phyloP scores from a whole-genome alignment of 306 rosid genomes.

The Erythrophleum fordii region DNA sequence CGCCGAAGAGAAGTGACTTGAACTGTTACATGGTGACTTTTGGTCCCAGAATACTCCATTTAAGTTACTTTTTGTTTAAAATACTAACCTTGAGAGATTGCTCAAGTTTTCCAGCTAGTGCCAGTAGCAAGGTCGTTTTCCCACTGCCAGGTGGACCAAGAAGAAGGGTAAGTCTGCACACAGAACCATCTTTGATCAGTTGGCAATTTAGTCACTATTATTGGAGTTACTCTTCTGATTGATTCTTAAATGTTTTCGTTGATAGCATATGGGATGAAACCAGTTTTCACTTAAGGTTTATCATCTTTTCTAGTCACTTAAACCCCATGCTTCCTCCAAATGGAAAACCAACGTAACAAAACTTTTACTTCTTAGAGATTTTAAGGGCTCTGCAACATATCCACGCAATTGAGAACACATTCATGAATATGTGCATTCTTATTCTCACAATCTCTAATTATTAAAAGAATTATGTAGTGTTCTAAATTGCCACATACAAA shows the following conservation, averaged over 20 bases:
- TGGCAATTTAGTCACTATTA: slow-evolving; percentile 21
- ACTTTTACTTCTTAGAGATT: background rate
- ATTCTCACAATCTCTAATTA: slow-evolving; percentile 1
- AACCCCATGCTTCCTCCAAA: background rate
- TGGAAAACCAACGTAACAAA: background rate
- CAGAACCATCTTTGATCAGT: slow-evolving; percentile 42
- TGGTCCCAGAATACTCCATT: slow-evolving; percentile 9
- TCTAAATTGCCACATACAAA: background rate
- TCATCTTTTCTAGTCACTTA: background rate
- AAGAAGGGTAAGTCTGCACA: slow-evolving; percentile 69
- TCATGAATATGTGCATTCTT: slow-evolving; percentile 22
- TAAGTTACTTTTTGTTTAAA: slow-evolving; percentile 11
- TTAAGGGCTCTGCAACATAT: slow-evolving; percentile 4
- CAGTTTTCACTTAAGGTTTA: slow-evolving; percentile 10
- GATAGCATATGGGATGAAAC: background rate
- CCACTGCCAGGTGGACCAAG: slow-evolving; percentile 70
- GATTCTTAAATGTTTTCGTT: slow-evolving; percentile 8
- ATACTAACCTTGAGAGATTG: slow-evolving; percentile 56
- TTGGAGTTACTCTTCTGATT: slow-evolving; percentile 1
- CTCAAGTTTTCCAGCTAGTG: slow-evolving; percentile 62
- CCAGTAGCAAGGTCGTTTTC: slow-evolving; percentile 58
- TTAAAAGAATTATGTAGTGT: background rate
- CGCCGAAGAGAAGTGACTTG: slow-evolving; percentile 3
- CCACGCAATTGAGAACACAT: slow-evolving; percentile 13
- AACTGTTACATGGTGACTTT: slow-evolving; percentile 12